Base-by-base conservation (phyloP, 2,329 filamentous ascomycete species). In the Ceratocystiopsis sp. region DNA sequence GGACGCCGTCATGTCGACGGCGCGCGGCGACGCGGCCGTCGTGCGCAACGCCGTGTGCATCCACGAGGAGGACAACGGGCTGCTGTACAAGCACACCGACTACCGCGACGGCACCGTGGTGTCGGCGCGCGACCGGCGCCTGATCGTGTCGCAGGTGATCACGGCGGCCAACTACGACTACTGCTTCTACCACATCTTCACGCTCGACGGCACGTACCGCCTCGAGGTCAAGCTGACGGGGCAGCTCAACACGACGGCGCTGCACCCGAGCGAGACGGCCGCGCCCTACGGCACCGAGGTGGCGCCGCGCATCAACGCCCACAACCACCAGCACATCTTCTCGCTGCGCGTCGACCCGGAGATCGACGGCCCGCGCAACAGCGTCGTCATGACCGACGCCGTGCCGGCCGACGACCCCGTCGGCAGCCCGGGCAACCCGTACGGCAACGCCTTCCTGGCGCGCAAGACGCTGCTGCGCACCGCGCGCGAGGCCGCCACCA, bases 81-180 rank as follows among this genome's bases (percentile, higher is more conserved):
- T 95, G 46, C 67, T 94, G 1, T 94, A 93, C 73, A 95, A 95
- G 64, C 84, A 93, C 63, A 86, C 78, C 15, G 87, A 95, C 61
- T 95, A 94, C 72, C 75, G 87, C 35, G 87, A 95, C 55, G 81
- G 91, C 37, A 89, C 83, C 0, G 75, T 78, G 43, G 84, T 91
- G 11, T 83, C 93, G 5, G 94, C 86, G 0, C 78, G 87, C 21
- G 85, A 79, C 2, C 76, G 85, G 43, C 93, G 91, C 58, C 73
- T 95, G 45, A 71, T 94, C 55, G 71, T 95, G 51, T 86, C 85
- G 50, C 86, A 94, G 52, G 81, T 94, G 56, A 94, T 95, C 63
- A 95, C 87, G 0, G 87, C 87, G 0, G 87, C 87, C 21, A 95
- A 95, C 66, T 95, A 95, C 62, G 87, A 95, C 59, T 95, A 95